Conservation (phyloP, 139 green algal genomes). For the Gonium pectorale region DNA sequence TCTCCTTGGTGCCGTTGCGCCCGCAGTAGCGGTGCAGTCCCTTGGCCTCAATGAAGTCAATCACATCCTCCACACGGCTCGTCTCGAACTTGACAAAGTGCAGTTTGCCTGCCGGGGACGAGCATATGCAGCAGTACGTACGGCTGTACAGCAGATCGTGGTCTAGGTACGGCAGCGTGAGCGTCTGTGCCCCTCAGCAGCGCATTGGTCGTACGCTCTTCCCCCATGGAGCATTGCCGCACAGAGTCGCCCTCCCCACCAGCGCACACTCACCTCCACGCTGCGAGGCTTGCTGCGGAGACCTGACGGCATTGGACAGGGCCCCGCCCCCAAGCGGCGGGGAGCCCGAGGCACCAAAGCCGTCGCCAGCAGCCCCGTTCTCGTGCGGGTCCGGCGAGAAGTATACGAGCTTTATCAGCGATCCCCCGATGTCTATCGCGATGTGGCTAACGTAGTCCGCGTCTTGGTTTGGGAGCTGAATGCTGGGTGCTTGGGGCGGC, state of each 20-base stretch:
- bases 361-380: neutral
- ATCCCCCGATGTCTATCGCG: slow-evolving; percentile 95
- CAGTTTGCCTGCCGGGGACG: slow-evolving; percentile 65
- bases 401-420: slow-evolving; percentile 98
- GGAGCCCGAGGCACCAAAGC: slow-evolving; percentile 2
- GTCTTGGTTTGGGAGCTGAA: slow-evolving; percentile 93
- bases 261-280: slow-evolving; percentile 4
- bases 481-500: slow-evolving; percentile 78
- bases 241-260: too few relatives aligned
- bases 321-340: neutral
- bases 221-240: too few relatives aligned
- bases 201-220: too few relatives aligned
- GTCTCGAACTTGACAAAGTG: slow-evolving; percentile 99
- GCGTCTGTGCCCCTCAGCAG: too few relatives aligned
- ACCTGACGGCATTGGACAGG: neutral
- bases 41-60: slow-evolving; percentile 97
- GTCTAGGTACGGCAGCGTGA: too few relatives aligned
- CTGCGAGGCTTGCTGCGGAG: slow-evolving; percentile 5
- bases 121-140: neutral
- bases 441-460: slow-evolving; percentile 90
- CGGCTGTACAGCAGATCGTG: too few relatives aligned
- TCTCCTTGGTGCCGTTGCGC: slow-evolving; percentile 49
- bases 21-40: slow-evolving; percentile 80
- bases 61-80: slow-evolving; percentile 81
- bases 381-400: slow-evolving; percentile 81